Percentiles rank a stretch among this genome's conserved stretches.
Evolutionary conservation across 257 asterid species (phyloP).

Genomic region (Primulina eburnea): DNA sequence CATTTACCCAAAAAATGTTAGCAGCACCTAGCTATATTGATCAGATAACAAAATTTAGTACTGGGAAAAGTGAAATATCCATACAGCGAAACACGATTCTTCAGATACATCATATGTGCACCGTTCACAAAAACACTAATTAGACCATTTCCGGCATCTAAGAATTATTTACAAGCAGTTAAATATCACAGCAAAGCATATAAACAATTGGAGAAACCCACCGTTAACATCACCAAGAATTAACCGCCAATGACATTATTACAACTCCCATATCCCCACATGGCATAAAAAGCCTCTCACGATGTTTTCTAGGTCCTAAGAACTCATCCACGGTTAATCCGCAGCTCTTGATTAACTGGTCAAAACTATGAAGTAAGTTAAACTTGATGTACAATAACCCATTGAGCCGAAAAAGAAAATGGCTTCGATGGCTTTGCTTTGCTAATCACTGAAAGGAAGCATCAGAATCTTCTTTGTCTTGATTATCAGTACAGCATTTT

Average conservation of each 20-base stretch:
- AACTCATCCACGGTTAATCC: background rate
- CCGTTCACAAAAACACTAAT: background rate
- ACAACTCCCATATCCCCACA: background rate
- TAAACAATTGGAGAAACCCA: background rate
- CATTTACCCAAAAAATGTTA: too few species aligned
- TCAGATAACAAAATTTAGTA: too few species aligned
- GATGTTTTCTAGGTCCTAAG: background rate
- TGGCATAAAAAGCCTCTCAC: background rate
- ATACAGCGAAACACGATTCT: background rate
- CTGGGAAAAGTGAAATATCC: too few species aligned
- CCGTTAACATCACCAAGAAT: background rate
- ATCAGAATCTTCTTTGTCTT: slow-evolving; percentile 39
- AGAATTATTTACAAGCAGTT: slow-evolving; percentile 7
- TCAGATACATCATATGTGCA: background rate
- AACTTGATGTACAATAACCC: slow-evolving; percentile 25
- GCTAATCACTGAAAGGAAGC: slow-evolving; percentile 29
- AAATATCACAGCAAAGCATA: background rate
- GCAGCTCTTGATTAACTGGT: background rate
- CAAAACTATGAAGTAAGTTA: background rate
- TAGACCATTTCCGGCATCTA: too few species aligned
- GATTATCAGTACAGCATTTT: slow-evolving; percentile 47
- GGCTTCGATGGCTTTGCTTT: slow-evolving; percentile 25
- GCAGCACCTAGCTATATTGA: too few species aligned
- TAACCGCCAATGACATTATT: background rate
- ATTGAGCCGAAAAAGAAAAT: slow-evolving; percentile 27